Base-by-base conservation (phyloP, 1,284 basidiomycete genomes). In the Malassezia equina region DNA sequence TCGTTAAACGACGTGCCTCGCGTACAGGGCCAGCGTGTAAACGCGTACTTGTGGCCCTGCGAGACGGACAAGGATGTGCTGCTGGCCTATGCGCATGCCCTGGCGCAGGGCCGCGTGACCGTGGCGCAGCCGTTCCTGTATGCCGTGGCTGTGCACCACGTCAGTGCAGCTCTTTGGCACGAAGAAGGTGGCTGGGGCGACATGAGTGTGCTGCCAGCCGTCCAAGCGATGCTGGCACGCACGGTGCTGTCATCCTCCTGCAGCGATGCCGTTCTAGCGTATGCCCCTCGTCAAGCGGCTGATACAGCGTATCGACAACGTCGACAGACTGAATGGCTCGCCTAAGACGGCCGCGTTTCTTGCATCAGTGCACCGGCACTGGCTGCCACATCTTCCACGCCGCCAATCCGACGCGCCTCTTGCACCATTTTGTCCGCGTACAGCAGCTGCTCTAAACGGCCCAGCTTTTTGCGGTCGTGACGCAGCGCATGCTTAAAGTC, bases 121-220 rank as follows among this genome's bases (percentile, higher is more conserved):
- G 13, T 52, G 27, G 55, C 61, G 24, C 74, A 44, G 49, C 76
- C 44, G 0, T 85, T 93, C 70, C 67, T 89, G 59, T 79, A 81
- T 50, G 76, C 82, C 44, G 75, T 93, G 4, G 88, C 87, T 0
- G 65, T 86, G 4, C 87, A 90, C 70, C 90, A 94, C 67, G 74
- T 93, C 21, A 83, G 47, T 28, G 47, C 21, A 12, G 53, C 53
- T 9, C 33, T 55, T 15, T 55, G 47, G 47, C 31, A 36, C n/a
- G 34, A 28, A 13, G 33, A 48, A 15, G 46, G 33, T 7, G 46
- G n/a, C 12, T 48, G 46, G 46, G 46, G 32, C 44, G 1, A 31
- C 9, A 15, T 17, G 21, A 4, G n/a, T 8, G 11, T 29, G 12
- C 32, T 32, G 15, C 17, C 34, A 17, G 33, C 32, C 4, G 42